Evolutionary conservation across 2,329 filamentous ascomycete genomes (phyloP).

Genomic region (Calonectria fujianensis): DNA sequence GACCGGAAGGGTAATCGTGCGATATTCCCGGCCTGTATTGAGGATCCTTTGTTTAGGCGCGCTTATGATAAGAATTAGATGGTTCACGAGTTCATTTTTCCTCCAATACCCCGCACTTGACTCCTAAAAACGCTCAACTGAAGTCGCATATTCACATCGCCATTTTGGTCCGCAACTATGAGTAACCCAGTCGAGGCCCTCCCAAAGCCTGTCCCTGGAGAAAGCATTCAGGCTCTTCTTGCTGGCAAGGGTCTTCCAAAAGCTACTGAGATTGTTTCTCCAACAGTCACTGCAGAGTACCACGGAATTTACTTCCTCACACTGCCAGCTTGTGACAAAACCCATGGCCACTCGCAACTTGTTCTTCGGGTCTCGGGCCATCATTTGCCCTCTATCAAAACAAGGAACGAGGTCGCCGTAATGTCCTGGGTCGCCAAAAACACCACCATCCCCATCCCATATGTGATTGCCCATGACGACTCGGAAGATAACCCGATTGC

Average conservation of each 20-base stretch:
- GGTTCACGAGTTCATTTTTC: neutral
- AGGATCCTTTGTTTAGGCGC: neutral
- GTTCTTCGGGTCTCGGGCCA: slow-evolving; percentile 61
- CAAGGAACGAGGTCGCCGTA: slow-evolving; percentile 60
- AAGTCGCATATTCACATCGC: neutral
- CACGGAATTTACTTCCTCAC: neutral
- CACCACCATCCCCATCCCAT: slow-evolving; percentile 60
- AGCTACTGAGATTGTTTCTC: neutral
- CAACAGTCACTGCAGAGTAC: neutral
- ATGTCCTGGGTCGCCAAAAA: slow-evolving; percentile 59
- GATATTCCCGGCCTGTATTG: neutral
- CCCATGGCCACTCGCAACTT: slow-evolving; percentile 33
- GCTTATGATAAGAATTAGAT: neutral
- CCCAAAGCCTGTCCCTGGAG: neutral
- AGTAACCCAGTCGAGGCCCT: neutral
- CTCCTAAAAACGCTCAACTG: neutral
- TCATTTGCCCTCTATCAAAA: slow-evolving; percentile 61
- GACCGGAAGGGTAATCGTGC: neutral
- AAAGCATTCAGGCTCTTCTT: neutral
- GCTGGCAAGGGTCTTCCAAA: neutral
- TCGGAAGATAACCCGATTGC: slow-evolving; percentile 54
- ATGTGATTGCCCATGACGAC: slow-evolving; percentile 55
- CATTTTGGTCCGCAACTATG: neutral
- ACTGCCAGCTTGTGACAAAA: neutral
- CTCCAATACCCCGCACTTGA: neutral